Evolutionary conservation across 148 eudicot species (phyloP).

Genomic region (Pharnaceum exiguum): DNA sequence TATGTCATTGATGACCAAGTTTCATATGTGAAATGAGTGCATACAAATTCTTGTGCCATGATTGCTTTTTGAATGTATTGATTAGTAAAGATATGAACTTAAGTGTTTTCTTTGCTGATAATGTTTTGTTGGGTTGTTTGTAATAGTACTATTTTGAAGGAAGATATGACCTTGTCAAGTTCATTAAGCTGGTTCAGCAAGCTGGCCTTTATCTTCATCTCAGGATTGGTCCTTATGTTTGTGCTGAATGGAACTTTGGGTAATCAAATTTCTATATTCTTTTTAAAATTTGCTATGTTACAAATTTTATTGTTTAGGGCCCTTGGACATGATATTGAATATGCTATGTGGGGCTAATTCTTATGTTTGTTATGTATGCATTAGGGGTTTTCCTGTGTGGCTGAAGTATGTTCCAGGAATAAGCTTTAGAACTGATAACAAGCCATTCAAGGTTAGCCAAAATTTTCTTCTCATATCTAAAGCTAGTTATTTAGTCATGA

Average conservation of each 20-base stretch:
- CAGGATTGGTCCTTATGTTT: conserved; percentile 90
- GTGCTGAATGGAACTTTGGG: conserved; percentile 99
- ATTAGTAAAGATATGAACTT: not conserved
- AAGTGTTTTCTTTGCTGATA: conserved; percentile 3
- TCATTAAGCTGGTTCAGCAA: conserved; percentile 66
- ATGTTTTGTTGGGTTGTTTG: conserved; percentile 18
- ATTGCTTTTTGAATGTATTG: not conserved
- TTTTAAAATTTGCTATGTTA: too few species aligned
- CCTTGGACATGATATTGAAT: not conserved
- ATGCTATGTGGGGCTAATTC: not conserved
- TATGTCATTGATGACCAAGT: too few species aligned
- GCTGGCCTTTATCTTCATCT: conserved; percentile 86
- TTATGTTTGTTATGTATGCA: conserved; percentile 2
- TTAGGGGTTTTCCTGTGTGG: conserved; percentile 95
- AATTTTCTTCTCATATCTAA: not conserved
- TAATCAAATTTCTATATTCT: too few species aligned
- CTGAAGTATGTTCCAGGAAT: conserved; percentile 83
- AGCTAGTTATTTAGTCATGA: not conserved
- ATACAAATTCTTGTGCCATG: too few species aligned
- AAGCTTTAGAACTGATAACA: conserved; percentile 83
- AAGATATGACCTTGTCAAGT: conserved; percentile 83
- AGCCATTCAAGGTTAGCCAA: conserved; percentile 74
- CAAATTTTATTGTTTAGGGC: too few species aligned
- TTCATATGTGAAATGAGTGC: too few species aligned
- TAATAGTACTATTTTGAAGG: conserved; percentile 88